Conservation (phyloP, 768 basidiomycete species). For the Lactarius vividus region DNA sequence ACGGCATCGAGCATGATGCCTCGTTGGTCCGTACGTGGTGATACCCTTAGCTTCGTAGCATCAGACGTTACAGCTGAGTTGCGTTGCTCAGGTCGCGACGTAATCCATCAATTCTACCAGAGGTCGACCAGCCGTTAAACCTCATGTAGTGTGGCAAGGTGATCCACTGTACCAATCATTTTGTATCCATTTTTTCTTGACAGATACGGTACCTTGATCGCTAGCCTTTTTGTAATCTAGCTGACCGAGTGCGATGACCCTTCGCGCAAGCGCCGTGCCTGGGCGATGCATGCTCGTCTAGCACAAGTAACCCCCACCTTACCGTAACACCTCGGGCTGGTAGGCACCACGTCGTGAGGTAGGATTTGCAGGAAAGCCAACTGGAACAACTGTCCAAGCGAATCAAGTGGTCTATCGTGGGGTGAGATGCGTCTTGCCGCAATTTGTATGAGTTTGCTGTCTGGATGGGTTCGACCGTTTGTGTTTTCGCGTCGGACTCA, state of each 20-base stretch:
- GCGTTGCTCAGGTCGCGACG: conserved; percentile 51
- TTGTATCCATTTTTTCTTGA: background rate
- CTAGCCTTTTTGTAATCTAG: background rate
- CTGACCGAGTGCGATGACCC: background rate
- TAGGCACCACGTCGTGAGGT: background rate
- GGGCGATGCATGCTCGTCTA: background rate
- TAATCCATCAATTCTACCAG: conserved; percentile 49
- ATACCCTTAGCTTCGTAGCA: background rate
- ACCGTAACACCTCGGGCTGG: conserved; percentile 15
- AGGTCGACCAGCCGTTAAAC: conserved; percentile 23
- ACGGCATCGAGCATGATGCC: conserved; percentile 71
- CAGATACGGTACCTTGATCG: background rate
- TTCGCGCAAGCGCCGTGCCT: conserved; percentile 16
- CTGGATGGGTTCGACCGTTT: no score
- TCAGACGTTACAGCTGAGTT: background rate
- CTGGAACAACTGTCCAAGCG: conserved; percentile 31
- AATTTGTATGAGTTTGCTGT: no score
- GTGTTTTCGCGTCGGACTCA: conserved; percentile 30
- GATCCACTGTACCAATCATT: background rate
- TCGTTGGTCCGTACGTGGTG: conserved; percentile 45
- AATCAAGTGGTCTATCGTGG: conserved; percentile 20
- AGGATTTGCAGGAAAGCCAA: background rate
- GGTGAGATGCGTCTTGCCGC: no score
- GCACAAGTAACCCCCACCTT: background rate
- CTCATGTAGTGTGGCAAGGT: conserved; percentile 4